Evolutionary conservation across 805 yeast species (phyloP), one percentile per base, ranked within the genome.

Genomic region (Yarrowia phangngaensis): DNA sequence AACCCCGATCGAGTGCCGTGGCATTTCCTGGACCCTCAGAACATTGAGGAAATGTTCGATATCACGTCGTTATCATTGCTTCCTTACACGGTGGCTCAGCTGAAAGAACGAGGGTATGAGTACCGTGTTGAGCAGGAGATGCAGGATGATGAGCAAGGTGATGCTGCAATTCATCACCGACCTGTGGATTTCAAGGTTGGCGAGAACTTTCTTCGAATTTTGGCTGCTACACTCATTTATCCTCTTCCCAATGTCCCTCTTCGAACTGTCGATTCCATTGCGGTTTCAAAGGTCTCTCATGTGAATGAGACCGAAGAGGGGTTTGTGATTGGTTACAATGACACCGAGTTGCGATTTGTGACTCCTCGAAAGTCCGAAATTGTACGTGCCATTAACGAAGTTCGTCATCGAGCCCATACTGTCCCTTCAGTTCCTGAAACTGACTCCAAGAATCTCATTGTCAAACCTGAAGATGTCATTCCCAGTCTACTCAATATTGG

Each of bases 401-500:
- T 58, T 1, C 43, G 52, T 28, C 20, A 35, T 9, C 34, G 58
- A 7, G 27, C 19, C 3, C 47, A 40, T 8, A 24, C 12, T 24
- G 35, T 29, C 13, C n/a, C 22, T 15, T 20, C 35, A 3, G 48
- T 16, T 13, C 35, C 35, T 3, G 45, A 38, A 3, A 26, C 23
- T 2, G 45, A 38, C 24, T 24, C n/a, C 30, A 27, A 17, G 32
- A 38, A 38, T 31, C 19, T 26, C 11, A 38, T 38, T 41, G 48
- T 41, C 4, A 20, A 20, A 6, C 52, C 52, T 2, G 60, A 57
- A 7, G 71, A 69, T 31, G 68, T 79, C 59, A 69, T 83, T 51
- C 82, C 86, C 2, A 74, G 79, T 45, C 61, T 86, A 30, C 66
- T 82, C 41, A 76, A 83, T 53, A 75, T 83, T 20, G 76, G 76